phyloP scores from a whole-genome alignment of 768 basidiomycete species.

The Leccinum boreale region DNA sequence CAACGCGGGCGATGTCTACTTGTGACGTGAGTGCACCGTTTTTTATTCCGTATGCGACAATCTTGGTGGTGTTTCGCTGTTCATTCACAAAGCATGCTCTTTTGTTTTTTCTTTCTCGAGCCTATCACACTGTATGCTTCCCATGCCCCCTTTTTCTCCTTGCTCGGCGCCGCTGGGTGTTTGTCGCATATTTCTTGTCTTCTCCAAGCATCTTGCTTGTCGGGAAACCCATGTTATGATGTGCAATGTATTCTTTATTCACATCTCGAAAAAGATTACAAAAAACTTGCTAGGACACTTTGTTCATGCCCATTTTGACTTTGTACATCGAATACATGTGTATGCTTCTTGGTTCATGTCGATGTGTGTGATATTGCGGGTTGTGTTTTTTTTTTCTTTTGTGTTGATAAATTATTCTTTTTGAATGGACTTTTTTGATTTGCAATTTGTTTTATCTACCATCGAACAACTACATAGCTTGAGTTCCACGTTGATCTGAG shows the following conservation, averaged over 20 bases:
- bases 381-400: not conserved
- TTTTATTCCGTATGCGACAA: constrained; percentile 1
- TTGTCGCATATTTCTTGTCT: constrained; percentile 21
- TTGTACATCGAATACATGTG: constrained; percentile 18
- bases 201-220: not conserved
- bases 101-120: constrained; percentile 3
- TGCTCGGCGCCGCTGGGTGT: constrained; percentile 7
- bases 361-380: not conserved
- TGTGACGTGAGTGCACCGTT: constrained; percentile 25
- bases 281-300: constrained; percentile 20
- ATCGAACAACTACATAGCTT: too few relatives aligned
- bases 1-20: constrained; percentile 18
- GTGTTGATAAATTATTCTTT: not conserved
- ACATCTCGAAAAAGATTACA: constrained; percentile 12
- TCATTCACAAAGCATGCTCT: constrained; percentile 7
- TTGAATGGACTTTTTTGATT: not conserved
- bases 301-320: constrained; percentile 24
- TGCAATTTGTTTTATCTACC: not conserved
- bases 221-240: constrained; percentile 18
- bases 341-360: constrained; percentile 15
- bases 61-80: constrained; percentile 4
- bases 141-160: constrained; percentile 19
- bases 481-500: too few relatives aligned
- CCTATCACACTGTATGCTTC: constrained; percentile 10
- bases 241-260: constrained; percentile 27